A percentile compares a stretch with the other conserved stretches of the same genome.
phyloP scores from a whole-genome alignment of 805 yeast genomes.

The Wickerhamiella musiphila region DNA sequence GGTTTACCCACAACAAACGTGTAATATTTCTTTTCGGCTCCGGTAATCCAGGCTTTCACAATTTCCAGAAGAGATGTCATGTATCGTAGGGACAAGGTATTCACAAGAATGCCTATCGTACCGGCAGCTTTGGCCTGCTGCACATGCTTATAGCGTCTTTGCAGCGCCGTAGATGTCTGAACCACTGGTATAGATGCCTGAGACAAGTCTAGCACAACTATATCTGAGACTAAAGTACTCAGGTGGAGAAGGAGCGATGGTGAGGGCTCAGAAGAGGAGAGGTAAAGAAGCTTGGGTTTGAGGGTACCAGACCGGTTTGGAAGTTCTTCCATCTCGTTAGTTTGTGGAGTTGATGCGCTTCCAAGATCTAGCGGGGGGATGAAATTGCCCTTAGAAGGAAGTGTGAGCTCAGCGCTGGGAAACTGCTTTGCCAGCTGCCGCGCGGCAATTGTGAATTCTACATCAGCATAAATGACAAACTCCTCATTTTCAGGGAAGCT shows the following conservation, averaged over 20 bases:
- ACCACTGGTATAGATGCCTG: slow-evolving; percentile 1
- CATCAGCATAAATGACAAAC: slow-evolving; percentile 46
- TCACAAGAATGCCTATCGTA: slow-evolving; percentile 79
- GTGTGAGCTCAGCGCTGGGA: slow-evolving; percentile 17
- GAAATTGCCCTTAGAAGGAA: slow-evolving; percentile 9
- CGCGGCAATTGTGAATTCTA: slow-evolving; percentile 39
- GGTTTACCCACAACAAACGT: slow-evolving; percentile 96
- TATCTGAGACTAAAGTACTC: slow-evolving; percentile 42
- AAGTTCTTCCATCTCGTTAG: slow-evolving; percentile 1
- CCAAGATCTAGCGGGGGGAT: slow-evolving; percentile 8
- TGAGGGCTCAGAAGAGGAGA: slow-evolving; percentile 37
- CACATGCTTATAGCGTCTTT: slow-evolving; percentile 73
- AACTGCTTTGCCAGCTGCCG: slow-evolving; percentile 19
- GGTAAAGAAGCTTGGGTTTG: slow-evolving; percentile 34
- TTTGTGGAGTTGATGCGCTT: no score
- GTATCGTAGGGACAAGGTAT: slow-evolving; percentile 67
- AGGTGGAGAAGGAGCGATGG: slow-evolving; percentile 63
- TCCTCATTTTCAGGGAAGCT: slow-evolving; percentile 28
- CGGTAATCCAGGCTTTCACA: slow-evolving; percentile 41
- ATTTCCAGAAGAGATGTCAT: slow-evolving; percentile 49
- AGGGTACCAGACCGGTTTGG: slow-evolving; percentile 13
- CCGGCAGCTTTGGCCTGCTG: slow-evolving; percentile 81
- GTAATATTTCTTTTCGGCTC: slow-evolving; percentile 80
- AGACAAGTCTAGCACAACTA: slow-evolving; percentile 5
- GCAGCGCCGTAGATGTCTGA: slow-evolving; percentile 52